These are phyloP conservation scores for Claviceps sp. DNA, from an alignment of 2,329 filamentous ascomycete species.

Conservation along the genomic window DNA sequence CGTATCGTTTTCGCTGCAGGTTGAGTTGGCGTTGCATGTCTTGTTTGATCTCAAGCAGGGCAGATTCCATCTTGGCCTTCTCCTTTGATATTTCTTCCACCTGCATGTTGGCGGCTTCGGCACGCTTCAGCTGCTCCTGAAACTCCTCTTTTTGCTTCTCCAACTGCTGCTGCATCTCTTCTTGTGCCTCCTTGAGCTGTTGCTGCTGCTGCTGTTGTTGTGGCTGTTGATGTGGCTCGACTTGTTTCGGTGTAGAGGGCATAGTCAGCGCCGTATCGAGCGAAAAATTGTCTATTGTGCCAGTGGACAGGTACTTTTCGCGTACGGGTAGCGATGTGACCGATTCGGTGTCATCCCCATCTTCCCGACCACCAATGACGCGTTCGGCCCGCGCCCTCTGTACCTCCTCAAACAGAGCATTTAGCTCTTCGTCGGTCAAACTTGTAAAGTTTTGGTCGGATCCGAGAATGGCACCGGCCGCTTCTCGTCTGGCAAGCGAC, in stretches of 20 bases:
- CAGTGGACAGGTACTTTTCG: conserved; percentile 92
- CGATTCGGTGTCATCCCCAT: conserved; percentile 83
- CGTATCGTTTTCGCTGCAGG: conserved; percentile 71
- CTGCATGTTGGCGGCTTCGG: conserved; percentile 62
- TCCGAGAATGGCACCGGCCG: conserved; percentile 80
- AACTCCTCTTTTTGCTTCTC: conserved; percentile 78
- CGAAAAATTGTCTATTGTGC: conserved; percentile 91
- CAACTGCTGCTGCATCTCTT: conserved; percentile 72
- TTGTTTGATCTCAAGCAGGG: conserved; percentile 61
- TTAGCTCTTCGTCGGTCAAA: conserved; percentile 85
- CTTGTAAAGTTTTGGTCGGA: conserved; percentile 84
- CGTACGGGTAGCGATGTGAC: conserved; percentile 72
- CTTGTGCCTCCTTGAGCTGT: conserved; percentile 53
- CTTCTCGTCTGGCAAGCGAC: conserved; percentile 85
- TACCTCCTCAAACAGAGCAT: conserved; percentile 85
- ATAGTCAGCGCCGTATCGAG: conserved; percentile 89
- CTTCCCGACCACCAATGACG: conserved; percentile 56
- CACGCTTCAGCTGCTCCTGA: conserved; percentile 60
- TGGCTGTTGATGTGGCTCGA: conserved; percentile 32
- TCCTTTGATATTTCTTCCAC: conserved; percentile 74
- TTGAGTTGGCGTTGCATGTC: conserved; percentile 82
- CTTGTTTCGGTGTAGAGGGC: conserved; percentile 76
- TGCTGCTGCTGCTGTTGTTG: background rate
- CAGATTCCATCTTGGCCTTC: conserved; percentile 75
- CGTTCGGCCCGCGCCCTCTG: conserved; percentile 71